phyloP scores from a whole-genome alignment of 306 rosid genomes.

The Glycine latifolia region DNA sequence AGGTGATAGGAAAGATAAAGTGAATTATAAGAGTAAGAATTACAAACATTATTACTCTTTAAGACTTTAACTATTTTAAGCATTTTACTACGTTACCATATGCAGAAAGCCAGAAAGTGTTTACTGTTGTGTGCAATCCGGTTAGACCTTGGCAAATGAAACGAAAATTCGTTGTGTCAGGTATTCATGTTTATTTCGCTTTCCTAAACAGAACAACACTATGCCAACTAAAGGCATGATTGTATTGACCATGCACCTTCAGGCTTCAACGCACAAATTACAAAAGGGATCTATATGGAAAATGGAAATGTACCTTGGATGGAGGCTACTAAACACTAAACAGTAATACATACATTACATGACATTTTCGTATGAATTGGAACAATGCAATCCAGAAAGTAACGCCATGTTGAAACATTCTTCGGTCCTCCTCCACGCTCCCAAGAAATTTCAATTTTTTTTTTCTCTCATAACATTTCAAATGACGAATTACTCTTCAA shows the following conservation, averaged over 20 bases:
- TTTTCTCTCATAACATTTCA: not conserved
- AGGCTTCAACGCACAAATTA: not conserved
- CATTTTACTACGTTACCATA: not conserved
- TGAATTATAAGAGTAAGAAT: too few species aligned
- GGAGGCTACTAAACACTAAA: not conserved
- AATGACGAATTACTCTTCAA: not conserved
- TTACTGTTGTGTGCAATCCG: not conserved
- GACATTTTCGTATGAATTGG: not conserved
- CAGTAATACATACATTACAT: not conserved
- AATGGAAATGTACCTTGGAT: not conserved
- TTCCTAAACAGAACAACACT: not conserved
- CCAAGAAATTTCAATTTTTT: not conserved
- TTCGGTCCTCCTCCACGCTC: not conserved
- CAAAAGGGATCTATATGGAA: not conserved
- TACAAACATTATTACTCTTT: too few species aligned
- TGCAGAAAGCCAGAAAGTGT: not conserved
- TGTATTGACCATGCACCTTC: not conserved
- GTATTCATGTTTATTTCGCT: not conserved
- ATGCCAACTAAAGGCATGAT: not conserved
- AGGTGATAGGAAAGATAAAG: too few species aligned
- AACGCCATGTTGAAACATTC: constrained; percentile 14
- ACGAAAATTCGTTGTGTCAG: not conserved
- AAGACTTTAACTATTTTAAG: not conserved
- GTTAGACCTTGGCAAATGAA: too few species aligned
- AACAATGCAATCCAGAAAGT: not conserved